Conservation (phyloP, 441 rosid species). For the Populus hybrid region DNA sequence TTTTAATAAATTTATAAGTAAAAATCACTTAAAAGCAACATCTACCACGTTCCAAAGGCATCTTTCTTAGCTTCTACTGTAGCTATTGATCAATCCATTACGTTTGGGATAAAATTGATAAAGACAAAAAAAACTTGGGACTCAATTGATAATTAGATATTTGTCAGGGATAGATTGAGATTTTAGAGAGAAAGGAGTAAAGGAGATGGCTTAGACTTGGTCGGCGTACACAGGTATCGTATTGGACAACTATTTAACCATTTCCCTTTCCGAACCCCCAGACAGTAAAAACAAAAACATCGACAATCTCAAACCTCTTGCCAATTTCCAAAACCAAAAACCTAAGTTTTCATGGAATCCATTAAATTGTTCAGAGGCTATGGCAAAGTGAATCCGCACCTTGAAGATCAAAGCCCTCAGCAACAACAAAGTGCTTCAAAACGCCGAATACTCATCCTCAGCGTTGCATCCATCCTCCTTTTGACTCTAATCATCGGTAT, state of each 20-base stretch:
- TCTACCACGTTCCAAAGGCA: no score
- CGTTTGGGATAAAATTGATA: no score
- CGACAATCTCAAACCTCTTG: neutral
- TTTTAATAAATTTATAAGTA: no score
- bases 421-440: conserved; percentile 20
- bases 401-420: conserved; percentile 32
- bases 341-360: conserved; percentile 45
- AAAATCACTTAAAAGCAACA: no score
- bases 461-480: conserved; percentile 36
- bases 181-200: neutral
- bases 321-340: neutral
- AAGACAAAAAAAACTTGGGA: no score
- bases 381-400: conserved; percentile 43
- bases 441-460: conserved; percentile 27
- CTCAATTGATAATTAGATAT: no score
- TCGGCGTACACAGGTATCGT: neutral
- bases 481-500: conserved; percentile 35
- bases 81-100: no score
- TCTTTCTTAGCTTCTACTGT: no score
- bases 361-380: conserved; percentile 57
- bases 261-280: neutral
- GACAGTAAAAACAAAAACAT: neutral
- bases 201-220: neutral
- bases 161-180: neutral
- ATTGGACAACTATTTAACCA: neutral